Evolutionary conservation across 1,284 basidiomycete genomes (phyloP), one percentile per base, ranked within the genome.

Genomic region (Neotropicomus parvogracilis): DNA sequence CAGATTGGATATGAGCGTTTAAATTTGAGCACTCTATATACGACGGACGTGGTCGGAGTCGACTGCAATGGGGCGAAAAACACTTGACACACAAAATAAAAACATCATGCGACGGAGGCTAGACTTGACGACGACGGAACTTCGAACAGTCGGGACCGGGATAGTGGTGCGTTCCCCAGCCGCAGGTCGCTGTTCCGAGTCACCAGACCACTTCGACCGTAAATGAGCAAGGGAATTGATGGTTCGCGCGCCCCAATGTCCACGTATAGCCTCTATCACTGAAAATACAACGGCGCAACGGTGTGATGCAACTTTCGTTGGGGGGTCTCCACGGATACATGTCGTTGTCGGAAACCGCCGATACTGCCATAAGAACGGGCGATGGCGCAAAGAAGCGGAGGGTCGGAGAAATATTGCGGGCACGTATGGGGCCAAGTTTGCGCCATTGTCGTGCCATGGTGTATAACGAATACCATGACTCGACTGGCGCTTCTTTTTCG

Each of bases 141-240:
- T 33, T 46, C 28, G 44, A 57, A 40, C 36, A 3, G 34, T 39
- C 57, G 40, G 40, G 29, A 27, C 49, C 59, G 49, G 46, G 24
- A 20, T 39, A 26, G 35, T 29, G 20, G 24, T 19, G 7, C 14
- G 29, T 43, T 32, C 13, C 24, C 21, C 26, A 11, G 21, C 42
- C 41, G 31, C 43, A 55, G 26, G n/a, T n/a, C 31, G 34, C 35
- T 46, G 28, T 44, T n/a, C 24, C 24, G 24, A 24, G 5, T 47
- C 11, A 44, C 44, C 26, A 48, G 21, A 37, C 17, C 8, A 5
- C 14, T 27, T 40, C 34, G 27, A 13, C 32, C 34, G 28, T 42
- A 60, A 44, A 60, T 55, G 52, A 52, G 36, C 40, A 28, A 36
- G 33, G 24, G 16, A 40, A 29, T 35, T 40, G 32, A 43, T 31